Base-by-base conservation (phyloP, 148 eudicot species). In the Amaranthus cruentus region DNA sequence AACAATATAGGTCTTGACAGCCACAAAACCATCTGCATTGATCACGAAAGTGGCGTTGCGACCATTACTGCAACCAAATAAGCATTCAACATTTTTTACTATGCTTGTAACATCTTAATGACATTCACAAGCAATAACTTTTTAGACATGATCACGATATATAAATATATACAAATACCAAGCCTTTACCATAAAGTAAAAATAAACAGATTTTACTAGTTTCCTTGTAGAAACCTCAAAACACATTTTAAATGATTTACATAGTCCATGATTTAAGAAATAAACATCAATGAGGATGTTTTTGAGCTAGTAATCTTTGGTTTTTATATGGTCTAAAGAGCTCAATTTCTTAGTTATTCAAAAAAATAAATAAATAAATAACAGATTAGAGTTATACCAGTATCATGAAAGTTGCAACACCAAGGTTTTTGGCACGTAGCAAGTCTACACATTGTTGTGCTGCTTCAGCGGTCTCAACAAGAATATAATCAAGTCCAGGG, bases 351-450 rank as follows among this genome's bases (percentile, higher is more conserved):
- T 48, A 46, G 21, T 47, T 7, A 28, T 28, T 28, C 1, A 28
- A 0, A 28, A 28, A 28, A 28, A 28, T 28, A 28, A 28, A 28
- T 0, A 28, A 28, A 28, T 28, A 75, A 21, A 14, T 13, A 59
- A 51, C 43, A 57, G 69, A 18, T 54, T 14, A 8, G 52, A 62
- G 64, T 74, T 55, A 54, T 87, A 96, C 99, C 99, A 92, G 83
- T 76, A 96, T 96, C 99, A 96, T 90, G 85, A 88, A 96, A 69
- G 99, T 96, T 7, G 96, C 97, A 81, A 96, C 91, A 79, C 99
- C 99, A 77, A 96, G 97, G 65, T 84, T 84, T 79, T 88, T 88
- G 73, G 84, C 84, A 14, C 99, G 91, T 66, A 96, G 91, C 76
- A 96, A 75, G 80, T 92, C 96, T 54, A 96, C 97, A 77, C 99